Conservation (phyloP, 805 yeast genomes). For the Yamadazyma nakazawae region DNA sequence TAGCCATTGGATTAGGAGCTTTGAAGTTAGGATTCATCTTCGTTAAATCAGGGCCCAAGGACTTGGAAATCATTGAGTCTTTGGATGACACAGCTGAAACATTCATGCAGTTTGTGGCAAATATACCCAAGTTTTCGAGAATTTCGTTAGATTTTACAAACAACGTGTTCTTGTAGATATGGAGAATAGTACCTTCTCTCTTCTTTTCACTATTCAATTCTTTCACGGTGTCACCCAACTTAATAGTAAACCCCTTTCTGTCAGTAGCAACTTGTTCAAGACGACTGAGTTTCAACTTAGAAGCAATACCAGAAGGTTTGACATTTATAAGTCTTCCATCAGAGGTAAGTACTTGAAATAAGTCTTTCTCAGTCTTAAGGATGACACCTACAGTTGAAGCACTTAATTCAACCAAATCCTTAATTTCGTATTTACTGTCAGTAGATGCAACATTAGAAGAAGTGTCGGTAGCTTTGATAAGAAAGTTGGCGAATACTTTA, state of each 20-base stretch:
- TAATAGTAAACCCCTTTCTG: conserved; percentile 75
- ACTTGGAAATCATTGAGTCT: conserved; percentile 59
- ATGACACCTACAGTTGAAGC: conserved; percentile 86
- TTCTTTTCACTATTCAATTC: conserved; percentile 65
- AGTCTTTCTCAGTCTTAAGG: conserved; percentile 83
- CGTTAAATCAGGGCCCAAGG: conserved; percentile 62
- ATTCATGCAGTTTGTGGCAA: conserved; percentile 71
- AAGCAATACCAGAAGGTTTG: conserved; percentile 77
- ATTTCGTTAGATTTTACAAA: conserved; percentile 80
- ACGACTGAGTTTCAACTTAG: conserved; percentile 61
- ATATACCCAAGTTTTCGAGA: conserved; percentile 85
- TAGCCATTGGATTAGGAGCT: conserved; percentile 51
- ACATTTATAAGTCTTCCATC: conserved; percentile 74
- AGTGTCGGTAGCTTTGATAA: conserved; percentile 89
- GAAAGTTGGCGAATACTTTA: conserved; percentile 87
- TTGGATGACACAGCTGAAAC: conserved; percentile 84
- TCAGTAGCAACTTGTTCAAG: conserved; percentile 85
- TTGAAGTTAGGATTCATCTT: conserved; percentile 82
- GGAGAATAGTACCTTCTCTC: conserved; percentile 84
- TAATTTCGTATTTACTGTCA: conserved; percentile 77
- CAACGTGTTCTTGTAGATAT: conserved; percentile 74
- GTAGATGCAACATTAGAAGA: conserved; percentile 54
- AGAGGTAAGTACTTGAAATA: conserved; percentile 74
- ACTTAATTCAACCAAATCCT: conserved; percentile 85
- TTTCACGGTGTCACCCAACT: conserved; percentile 89